Evolutionary conservation across 305 asterid species (phyloP).

Genomic region (Fraxinus angustifolia): DNA sequence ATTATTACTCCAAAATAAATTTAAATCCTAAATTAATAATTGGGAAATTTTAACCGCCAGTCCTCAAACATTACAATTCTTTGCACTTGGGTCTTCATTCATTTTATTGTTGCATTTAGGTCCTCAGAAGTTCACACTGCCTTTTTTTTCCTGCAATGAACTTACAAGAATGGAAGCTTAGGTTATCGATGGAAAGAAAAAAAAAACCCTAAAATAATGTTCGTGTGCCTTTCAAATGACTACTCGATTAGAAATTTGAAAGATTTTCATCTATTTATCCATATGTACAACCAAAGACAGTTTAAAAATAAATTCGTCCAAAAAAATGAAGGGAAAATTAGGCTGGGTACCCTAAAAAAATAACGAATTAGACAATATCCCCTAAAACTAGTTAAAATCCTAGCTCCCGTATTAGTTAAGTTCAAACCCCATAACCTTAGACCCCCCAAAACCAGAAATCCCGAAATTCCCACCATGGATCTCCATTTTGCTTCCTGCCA

Average conservation of each 20-base stretch:
- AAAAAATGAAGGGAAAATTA: no score
- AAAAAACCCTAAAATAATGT: no score
- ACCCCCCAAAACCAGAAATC: no score
- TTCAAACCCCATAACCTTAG: no score
- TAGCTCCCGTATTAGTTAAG: no score
- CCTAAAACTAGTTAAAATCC: no score
- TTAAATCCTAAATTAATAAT: neutral
- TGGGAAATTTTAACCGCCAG: neutral
- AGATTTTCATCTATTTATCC: neutral
- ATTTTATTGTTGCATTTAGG: neutral
- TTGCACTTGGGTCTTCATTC: neutral
- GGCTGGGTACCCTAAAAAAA: no score
- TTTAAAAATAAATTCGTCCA: no score
- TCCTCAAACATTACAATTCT: neutral
- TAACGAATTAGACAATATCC: no score
- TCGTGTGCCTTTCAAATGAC: neutral
- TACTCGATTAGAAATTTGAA: neutral
- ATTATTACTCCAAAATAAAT: no score
- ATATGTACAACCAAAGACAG: neutral
- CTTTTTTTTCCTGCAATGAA: neutral
- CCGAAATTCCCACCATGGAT: no score
- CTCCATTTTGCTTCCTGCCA: no score
- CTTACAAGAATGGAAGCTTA: neutral
- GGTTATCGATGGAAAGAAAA: neutral
- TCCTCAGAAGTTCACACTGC: neutral